Percentiles rank a stretch among this genome's conserved stretches.
Conservation (phyloP, 129 eudicot genomes). For the Helichrysum umbraculigerum region DNA sequence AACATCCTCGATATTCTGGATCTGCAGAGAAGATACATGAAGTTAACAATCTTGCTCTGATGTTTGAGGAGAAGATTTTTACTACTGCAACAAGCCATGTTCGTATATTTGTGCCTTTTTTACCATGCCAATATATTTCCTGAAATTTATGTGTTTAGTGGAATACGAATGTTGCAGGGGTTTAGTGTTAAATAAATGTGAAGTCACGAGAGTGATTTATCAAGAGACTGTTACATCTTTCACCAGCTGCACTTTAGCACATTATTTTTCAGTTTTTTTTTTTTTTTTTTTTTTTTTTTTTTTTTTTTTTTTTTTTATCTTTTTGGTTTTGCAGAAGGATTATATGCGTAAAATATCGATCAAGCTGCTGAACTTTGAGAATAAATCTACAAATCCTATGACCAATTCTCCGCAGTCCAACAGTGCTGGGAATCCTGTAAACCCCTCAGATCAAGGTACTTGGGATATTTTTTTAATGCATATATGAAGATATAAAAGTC, state of each 20-base stretch:
- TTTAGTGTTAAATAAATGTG: slow-evolving; percentile 3
- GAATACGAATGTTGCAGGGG: background rate
- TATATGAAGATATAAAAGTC: background rate
- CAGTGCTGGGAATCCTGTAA: slow-evolving; percentile 32
- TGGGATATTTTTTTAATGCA: background rate
- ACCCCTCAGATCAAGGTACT: slow-evolving; percentile 59
- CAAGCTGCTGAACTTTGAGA: slow-evolving; percentile 39
- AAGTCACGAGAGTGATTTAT: slow-evolving; percentile 5
- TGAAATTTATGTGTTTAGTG: background rate
- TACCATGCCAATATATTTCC: background rate
- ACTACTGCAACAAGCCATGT: slow-evolving; percentile 59
- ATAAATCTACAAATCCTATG: slow-evolving; percentile 42
- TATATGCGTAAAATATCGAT: slow-evolving; percentile 7
- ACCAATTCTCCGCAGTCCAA: slow-evolving; percentile 40
- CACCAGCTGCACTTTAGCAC: no score
- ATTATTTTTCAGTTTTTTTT: background rate
- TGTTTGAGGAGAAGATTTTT: slow-evolving; percentile 62
- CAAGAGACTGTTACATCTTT: background rate
- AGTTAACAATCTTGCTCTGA: slow-evolving; percentile 46
- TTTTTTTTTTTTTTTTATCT: background rate
- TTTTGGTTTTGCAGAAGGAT: slow-evolving; percentile 40
- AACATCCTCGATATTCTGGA: slow-evolving; percentile 53
- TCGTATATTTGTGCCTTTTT: slow-evolving; percentile 14
- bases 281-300: no score
- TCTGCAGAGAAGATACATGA: slow-evolving; percentile 47